Evolutionary conservation across 2,329 filamentous ascomycete genomes (phyloP).

Genomic region (Diaporthe caulivora): DNA sequence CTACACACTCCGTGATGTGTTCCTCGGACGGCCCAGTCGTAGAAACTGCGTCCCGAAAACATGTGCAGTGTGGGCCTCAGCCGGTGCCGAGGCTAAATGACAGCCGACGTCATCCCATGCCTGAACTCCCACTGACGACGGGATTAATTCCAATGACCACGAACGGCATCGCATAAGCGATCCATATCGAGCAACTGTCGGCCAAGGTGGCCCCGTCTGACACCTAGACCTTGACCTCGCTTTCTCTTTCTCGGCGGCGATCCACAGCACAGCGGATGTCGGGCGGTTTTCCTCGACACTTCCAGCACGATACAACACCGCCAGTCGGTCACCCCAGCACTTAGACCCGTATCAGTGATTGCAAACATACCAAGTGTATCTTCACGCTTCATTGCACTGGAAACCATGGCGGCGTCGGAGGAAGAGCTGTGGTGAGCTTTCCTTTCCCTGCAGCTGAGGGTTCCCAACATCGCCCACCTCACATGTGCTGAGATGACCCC

Average conservation of each 20-base stretch:
- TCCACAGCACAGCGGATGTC: background rate
- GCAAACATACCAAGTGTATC: background rate
- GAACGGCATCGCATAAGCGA: background rate
- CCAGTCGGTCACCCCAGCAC: background rate
- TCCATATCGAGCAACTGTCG: background rate
- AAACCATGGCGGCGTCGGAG: constrained; percentile 21
- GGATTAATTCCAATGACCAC: background rate
- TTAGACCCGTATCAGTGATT: background rate
- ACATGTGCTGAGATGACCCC: constrained; percentile 4
- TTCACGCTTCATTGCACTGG: background rate
- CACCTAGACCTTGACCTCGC: background rate
- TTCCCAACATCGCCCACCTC: background rate
- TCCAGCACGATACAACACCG: background rate
- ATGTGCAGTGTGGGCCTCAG: constrained; percentile 4
- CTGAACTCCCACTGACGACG: background rate
- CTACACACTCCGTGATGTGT: background rate
- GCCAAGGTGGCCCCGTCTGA: background rate
- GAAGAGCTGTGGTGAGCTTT: constrained; percentile 32
- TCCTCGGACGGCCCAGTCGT: background rate
- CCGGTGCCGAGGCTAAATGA: constrained; percentile 12
- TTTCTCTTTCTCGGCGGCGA: background rate
- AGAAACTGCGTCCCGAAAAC: background rate
- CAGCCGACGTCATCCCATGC: constrained; percentile 17
- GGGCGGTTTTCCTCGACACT: background rate
- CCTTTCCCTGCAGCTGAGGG: background rate